These are phyloP conservation scores for Plasmopara muralis DNA, from an alignment of 352 stramenopile species.

Conservation along the genomic window DNA sequence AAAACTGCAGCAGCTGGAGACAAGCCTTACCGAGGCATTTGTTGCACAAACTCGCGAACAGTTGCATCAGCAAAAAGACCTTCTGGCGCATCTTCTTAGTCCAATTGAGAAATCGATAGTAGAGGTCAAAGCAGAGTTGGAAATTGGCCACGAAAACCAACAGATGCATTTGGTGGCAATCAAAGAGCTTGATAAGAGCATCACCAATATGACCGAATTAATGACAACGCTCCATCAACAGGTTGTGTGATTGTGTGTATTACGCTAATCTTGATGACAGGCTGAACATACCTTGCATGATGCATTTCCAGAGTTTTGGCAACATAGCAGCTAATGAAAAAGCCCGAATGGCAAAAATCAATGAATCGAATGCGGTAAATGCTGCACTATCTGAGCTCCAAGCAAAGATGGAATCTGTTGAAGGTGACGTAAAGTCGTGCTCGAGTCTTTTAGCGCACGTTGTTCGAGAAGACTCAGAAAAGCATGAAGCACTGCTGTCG, in stretches of 20 bases:
- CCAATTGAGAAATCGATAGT: constrained; percentile 23
- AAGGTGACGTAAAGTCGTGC: constrained; percentile 19
- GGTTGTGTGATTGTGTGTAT: constrained; percentile 12
- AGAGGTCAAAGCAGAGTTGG: constrained; percentile 13
- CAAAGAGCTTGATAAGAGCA: constrained; percentile 7
- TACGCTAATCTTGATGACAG: neutral
- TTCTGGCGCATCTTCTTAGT: constrained; percentile 11
- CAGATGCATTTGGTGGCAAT: constrained; percentile 9
- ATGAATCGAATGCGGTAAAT: constrained; percentile 16
- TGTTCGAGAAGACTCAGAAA: constrained; percentile 10
- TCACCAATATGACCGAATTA: constrained; percentile 16
- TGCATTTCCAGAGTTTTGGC: constrained; percentile 9
- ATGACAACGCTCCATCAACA: constrained; percentile 25
- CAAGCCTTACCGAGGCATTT: constrained; percentile 9
- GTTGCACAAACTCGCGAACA: constrained; percentile 14
- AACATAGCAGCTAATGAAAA: constrained; percentile 14
- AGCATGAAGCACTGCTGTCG: constrained; percentile 16
- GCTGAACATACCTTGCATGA: constrained; percentile 10
- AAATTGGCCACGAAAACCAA: constrained; percentile 2
- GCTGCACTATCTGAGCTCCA: constrained; percentile 18
- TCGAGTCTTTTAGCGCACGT: constrained; percentile 12
- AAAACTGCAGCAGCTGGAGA: constrained; percentile 16
- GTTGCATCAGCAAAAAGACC: constrained; percentile 16
- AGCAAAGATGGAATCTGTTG: constrained; percentile 13
- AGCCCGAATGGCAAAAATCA: constrained; percentile 6